Evolutionary conservation across 352 stramenopile species (phyloP), one percentile per base, ranked within the genome.

Genomic region (Aphanomyces stellatus): DNA sequence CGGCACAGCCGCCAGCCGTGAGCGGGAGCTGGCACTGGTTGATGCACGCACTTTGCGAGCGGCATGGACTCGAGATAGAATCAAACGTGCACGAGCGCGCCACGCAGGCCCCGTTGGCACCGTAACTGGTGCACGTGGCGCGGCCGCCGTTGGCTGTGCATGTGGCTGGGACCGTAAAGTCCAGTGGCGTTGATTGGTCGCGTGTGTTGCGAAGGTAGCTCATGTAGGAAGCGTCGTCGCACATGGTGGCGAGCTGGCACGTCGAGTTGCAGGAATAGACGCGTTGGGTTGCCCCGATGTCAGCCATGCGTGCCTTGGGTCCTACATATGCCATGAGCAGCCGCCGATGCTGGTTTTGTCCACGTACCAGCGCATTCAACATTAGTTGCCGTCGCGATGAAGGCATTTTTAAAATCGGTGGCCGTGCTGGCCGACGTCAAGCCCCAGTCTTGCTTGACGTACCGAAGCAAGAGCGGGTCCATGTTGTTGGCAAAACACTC

Each of bases 81-180:
- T 63, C 55, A 63, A 63, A 63, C 55, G 34, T 63, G 11, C 55
- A 63, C 15, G 5, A 6, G 55, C 49, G 28, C 6, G 31, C 15
- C 10, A 31, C n/a, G 55, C 55, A 63, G 19, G 31, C 41, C 10
- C 33, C 55, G 40, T 48, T 63, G 55, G n/a, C 55, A 15, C n/a
- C 53, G 53, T 48, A 62, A 30, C 53, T 30, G 11, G 30, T 17
- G 31, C 53, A 62, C 6, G 27, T 30, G 13, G 8, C 13, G 6
- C 31, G 30, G 17, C 53, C 53, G 27, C 34, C 34, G 17, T 62
- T 27, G 33, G 25, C 22, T 7, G 53, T 46, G 31, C 53, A 62
- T 2, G 53, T 62, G 53, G 53, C 30, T 40, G 49, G 6, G 25
- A 31, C n/a, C 19, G 30, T 19, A 33, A 63, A 63, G 40, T 63